These are phyloP conservation scores for Perkinsus olseni DNA, from an alignment of 169 alveolate species.

Conservation along the genomic window DNA sequence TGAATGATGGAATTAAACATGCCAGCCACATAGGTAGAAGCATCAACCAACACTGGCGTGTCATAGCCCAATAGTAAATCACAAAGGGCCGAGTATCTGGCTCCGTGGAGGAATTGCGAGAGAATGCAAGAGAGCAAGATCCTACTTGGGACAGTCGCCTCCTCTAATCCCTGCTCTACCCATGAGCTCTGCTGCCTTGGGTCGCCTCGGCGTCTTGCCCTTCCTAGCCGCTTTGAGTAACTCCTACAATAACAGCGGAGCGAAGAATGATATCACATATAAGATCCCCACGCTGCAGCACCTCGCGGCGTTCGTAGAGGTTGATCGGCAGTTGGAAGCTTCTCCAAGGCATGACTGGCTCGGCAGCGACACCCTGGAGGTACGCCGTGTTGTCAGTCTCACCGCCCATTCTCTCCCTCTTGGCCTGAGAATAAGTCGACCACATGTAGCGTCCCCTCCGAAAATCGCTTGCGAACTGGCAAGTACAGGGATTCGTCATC, in stretches of 20 bases:
- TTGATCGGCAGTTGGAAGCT: neutral
- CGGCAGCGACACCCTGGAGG: neutral
- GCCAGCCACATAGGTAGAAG: neutral
- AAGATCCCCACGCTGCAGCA: neutral
- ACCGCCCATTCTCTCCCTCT: neutral
- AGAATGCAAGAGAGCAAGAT: neutral
- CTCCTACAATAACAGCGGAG: neutral
- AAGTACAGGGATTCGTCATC: no score
- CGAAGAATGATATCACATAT: neutral
- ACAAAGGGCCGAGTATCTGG: neutral
- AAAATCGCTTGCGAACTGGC: no score
- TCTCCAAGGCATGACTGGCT: neutral
- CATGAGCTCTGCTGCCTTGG: neutral
- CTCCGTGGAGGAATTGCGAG: neutral
- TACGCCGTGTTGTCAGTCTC: neutral
- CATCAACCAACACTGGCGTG: neutral
- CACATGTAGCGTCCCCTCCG: no score
- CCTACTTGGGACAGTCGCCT: neutral
- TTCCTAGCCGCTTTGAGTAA: neutral
- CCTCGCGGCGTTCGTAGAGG: neutral
- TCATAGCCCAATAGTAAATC: neutral
- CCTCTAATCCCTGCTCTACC: neutral
- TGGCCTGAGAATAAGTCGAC: neutral
- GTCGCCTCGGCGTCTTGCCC: neutral
- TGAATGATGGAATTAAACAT: neutral